Base-by-base conservation (phyloP, 768 basidiomycete species). In the Russula olivacea region DNA sequence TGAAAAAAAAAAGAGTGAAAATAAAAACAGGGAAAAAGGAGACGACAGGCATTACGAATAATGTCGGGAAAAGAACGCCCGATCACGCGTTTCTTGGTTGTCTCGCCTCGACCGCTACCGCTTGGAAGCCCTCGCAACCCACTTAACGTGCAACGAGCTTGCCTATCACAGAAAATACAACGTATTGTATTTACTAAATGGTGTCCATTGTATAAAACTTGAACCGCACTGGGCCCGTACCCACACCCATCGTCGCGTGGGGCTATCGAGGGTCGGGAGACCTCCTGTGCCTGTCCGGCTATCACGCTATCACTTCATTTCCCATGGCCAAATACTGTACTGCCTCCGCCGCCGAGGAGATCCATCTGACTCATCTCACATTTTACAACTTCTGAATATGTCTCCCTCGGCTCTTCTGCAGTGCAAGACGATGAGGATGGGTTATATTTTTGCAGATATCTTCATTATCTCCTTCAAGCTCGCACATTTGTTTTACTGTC, bases 341-440 rank as follows among this genome's bases (percentile, higher is more conserved):
- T 23, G 54, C 47, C 58, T 30, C 51, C n/a, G n/a, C 21, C 58
- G 52, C 62, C 62, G 62, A 63, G 62, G 62, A 63, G 57, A 63
- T 63, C 57, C 25, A 63, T 59, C 63, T 60, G 40, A 43, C 61
- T 19, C 40, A 57, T 70, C 28, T 28, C 28, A 28, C 65, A 70
- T 30, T 25, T 32, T 34, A 11, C 34, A 34, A 28, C 34, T 50
- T 51, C 43, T 49, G 2, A 17, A 34, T 58, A 43, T 15, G 41
- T 38, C n/a, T 28, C 56, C 30, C 55, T 58, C 57, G 43, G 51
- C 50, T 30, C n/a, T 53, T 38, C 12, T 51, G 14, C 54, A 45
- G 10, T 45, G 10, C 45, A 47, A 5, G 15, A 17, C 38, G 38
- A 40, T 5, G 10, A 21, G n/a, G 45, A 23, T 19, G 19, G 19